Conservation (phyloP, 225 moss, liverwort and hornwort genomes). For the Bryoerythrophyllum caledonicum region DNA sequence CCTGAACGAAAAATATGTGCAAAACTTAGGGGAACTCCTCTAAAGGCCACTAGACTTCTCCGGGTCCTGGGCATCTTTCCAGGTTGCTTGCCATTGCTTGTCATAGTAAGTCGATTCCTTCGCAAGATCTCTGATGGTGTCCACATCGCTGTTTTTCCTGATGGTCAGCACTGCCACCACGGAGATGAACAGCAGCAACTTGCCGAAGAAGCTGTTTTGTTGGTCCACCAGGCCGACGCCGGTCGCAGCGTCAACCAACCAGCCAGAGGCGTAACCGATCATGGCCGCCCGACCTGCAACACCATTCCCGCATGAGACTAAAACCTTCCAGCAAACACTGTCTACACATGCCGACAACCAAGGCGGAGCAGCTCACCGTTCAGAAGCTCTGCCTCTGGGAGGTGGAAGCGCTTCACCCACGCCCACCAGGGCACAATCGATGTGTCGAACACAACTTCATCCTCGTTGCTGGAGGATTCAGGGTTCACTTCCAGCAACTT, state of each 20-base stretch:
- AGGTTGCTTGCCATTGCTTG: conserved; percentile 96
- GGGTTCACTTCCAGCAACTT: conserved; percentile 87
- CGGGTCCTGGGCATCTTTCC: conserved; percentile 66
- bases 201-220: conserved; percentile 84
- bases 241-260: conserved; percentile 78
- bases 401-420: conserved; percentile 95
- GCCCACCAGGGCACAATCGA: conserved; percentile 97
- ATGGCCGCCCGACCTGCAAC: conserved; percentile 86
- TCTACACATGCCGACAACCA: not conserved
- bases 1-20: conserved; percentile 38
- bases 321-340: not conserved
- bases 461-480: conserved; percentile 68
- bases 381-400: conserved; percentile 91
- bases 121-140: conserved; percentile 61
- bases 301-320: not conserved
- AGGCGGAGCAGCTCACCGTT: conserved; percentile 47
- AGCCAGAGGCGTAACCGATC: conserved; percentile 79
- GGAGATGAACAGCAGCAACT: conserved; percentile 75
- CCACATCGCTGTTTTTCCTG: conserved; percentile 73
- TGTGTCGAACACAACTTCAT: conserved; percentile 83
- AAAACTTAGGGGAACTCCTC: conserved; percentile 23
- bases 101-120: conserved; percentile 94
- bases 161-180: conserved; percentile 66
- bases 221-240: conserved; percentile 95
- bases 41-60: conserved; percentile 18